Percentiles rank a stretch among this genome's conserved stretches.
phyloP scores from a whole-genome alignment of 805 yeast species.

The Teunomyces aglyptinius region DNA sequence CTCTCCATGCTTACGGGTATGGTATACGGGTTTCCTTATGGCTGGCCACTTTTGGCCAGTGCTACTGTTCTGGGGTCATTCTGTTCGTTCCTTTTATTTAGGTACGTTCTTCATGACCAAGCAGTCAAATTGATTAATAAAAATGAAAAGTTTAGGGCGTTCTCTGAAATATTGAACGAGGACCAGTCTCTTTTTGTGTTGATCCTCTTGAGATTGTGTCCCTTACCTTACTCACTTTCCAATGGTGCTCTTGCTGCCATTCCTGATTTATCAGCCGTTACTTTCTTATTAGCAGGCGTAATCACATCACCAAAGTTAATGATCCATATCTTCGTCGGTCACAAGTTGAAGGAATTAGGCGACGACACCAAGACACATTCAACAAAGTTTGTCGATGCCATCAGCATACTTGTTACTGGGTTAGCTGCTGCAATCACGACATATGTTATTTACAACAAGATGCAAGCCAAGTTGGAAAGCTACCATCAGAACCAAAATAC shows the following conservation, averaged over 20 bases:
- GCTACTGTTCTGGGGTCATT: constrained; percentile 75
- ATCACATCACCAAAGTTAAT: constrained; percentile 80
- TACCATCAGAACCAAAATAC: constrained; percentile 19
- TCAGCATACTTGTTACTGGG: constrained; percentile 59
- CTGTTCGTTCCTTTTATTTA: constrained; percentile 66
- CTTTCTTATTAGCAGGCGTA: constrained; percentile 68
- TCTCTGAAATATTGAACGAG: constrained; percentile 71
- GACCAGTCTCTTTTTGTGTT: constrained; percentile 62
- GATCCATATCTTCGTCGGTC: constrained; percentile 76
- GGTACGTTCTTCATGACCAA: constrained; percentile 52
- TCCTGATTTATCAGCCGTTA: constrained; percentile 63
- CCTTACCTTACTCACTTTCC: constrained; percentile 87
- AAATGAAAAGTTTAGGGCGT: constrained; percentile 68
- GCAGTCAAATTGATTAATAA: constrained; percentile 60
- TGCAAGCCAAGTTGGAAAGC: constrained; percentile 37
- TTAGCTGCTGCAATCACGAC: constrained; percentile 58
- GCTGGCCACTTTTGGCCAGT: constrained; percentile 73
- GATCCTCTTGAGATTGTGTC: constrained; percentile 77
- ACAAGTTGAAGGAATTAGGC: constrained; percentile 68
- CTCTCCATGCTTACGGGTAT: constrained; percentile 70
- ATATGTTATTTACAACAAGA: constrained; percentile 60
- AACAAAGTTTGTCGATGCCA: constrained; percentile 57
- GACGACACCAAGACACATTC: constrained; percentile 47
- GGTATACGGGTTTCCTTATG: constrained; percentile 75
- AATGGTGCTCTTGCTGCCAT: constrained; percentile 91